Evolutionary conservation across 2,329 filamentous ascomycete species (phyloP), one percentile per base, ranked within the genome.

Genomic region (Alternaria angustiovoidea): DNA sequence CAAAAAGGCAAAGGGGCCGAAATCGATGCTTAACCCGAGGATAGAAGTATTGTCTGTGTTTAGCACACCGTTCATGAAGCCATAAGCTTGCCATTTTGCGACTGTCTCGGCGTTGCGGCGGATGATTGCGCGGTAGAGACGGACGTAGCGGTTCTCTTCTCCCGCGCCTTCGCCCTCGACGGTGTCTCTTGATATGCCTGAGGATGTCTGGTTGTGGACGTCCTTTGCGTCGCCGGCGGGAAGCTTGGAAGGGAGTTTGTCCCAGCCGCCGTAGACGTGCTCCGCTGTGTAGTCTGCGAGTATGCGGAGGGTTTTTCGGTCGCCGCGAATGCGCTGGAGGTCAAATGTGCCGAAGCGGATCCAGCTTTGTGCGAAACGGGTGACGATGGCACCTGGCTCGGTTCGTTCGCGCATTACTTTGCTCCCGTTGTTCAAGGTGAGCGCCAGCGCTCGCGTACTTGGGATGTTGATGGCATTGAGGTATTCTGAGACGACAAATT

Each of bases 11-110:
- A 99, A 99, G 0, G 95, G 95, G 0, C 95, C 95, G 75, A 94
- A 99, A 79, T 99, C 95, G 64, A 99, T 90, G 6, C 91, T 94
- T 0, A 99, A 81, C 0, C 95, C 95, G 56, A 89, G 89, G 51
- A 99, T 86, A 0, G 93, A 97, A 0, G 95, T 99, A 77, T 99
- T 99, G 76, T 99, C 95, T 0, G 95, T 98, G 79, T 99, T 99
- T 59, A 99, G 83, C 4, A 99, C 95, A 46, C 95, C 95, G 72
- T 99, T 99, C 86, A 96, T 98, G 81, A 99, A 99, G n/a, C 93
- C 95, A 73, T 98, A 98, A 0, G 93, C 93, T 81, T 99, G 96
- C 94, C 95, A 98, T 67, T 90, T 87, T 11, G 95, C 95, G 2
- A 98, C 94, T 0, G 91, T 96, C 59, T 86, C 84, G 1, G 95